These are phyloP conservation scores for Sherardia arvensis DNA, from an alignment of 257 asterid species.

Conservation along the genomic window DNA sequence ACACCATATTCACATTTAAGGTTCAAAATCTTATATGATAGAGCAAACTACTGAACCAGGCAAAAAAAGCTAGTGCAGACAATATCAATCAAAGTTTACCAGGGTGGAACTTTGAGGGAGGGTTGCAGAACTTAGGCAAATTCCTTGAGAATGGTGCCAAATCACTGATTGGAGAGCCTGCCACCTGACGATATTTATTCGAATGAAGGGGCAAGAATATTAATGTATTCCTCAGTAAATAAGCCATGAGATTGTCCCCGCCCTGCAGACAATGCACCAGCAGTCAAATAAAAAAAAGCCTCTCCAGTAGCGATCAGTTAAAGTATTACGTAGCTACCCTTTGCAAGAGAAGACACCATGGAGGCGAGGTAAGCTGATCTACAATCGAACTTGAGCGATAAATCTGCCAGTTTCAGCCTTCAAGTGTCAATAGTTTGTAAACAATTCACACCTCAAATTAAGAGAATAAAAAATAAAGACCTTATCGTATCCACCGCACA, in stretches of 20 bases:
- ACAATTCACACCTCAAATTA: neutral
- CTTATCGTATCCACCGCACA: slow-evolving; percentile 47
- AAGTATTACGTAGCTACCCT: slow-evolving; percentile 38
- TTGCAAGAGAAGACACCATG: slow-evolving; percentile 51
- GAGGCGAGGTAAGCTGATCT: slow-evolving; percentile 46
- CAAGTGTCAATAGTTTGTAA: neutral
- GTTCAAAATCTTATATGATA: neutral
- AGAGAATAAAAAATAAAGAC: slow-evolving; percentile 31
- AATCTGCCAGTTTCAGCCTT: slow-evolving; percentile 36
- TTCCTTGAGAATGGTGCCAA: slow-evolving; percentile 17
- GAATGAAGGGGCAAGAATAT: slow-evolving; percentile 60
- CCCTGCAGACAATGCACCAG: slow-evolving; percentile 37
- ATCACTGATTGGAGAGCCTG: slow-evolving; percentile 58
- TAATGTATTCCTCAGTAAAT: slow-evolving; percentile 53
- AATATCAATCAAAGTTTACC: slow-evolving; percentile 23
- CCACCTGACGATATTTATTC: slow-evolving; percentile 52
- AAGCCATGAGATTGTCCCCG: slow-evolving; percentile 67
- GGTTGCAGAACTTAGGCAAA: slow-evolving; percentile 16
- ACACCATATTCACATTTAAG: neutral
- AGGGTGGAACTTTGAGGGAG: slow-evolving; percentile 15
- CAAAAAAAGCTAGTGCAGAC: neutral
- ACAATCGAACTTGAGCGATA: slow-evolving; percentile 38
- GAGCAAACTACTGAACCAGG: neutral
- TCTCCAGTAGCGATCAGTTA: slow-evolving; percentile 1
- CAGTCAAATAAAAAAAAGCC: slow-evolving; percentile 11